Percentiles rank a stretch among this genome's conserved stretches.
Conservation (phyloP, 352 stramenopile genomes). For the Phytophthora chlamydospora region DNA sequence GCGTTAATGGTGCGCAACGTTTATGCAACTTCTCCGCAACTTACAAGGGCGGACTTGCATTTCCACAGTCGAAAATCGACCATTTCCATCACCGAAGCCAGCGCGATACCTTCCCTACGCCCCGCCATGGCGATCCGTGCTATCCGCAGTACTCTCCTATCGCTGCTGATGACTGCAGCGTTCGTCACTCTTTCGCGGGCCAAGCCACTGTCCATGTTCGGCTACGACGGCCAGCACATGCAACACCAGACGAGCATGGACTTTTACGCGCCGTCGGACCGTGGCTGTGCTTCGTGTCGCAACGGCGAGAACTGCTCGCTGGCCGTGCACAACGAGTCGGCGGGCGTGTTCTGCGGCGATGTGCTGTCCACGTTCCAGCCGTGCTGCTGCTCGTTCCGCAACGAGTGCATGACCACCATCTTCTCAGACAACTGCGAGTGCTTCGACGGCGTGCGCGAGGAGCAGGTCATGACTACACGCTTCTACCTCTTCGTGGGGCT, state of each 20-base stretch:
- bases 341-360: slow-evolving; percentile 74
- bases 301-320: slow-evolving; percentile 70
- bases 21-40: no score
- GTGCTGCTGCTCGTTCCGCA: slow-evolving; percentile 77
- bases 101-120: no score
- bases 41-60: no score
- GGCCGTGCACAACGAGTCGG: slow-evolving; percentile 54
- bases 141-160: no score
- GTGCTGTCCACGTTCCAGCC: slow-evolving; percentile 67
- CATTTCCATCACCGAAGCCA: no score
- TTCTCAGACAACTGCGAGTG: slow-evolving; percentile 76
- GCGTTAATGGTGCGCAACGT: no score
- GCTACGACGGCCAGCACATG: slow-evolving; percentile 25
- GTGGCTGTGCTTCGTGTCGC: slow-evolving; percentile 64
- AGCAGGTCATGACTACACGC: slow-evolving; percentile 66
- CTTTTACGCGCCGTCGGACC: slow-evolving; percentile 41
- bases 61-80: no score
- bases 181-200: slow-evolving; percentile 6
- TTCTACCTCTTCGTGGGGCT: slow-evolving; percentile 80
- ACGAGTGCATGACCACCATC: slow-evolving; percentile 81
- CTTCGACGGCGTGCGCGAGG: slow-evolving; percentile 59
- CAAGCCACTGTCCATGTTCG: slow-evolving; percentile 21
- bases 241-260: slow-evolving; percentile 36
- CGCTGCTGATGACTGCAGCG: slow-evolving; percentile 10
- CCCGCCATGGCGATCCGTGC: no score